Evolutionary conservation across 2,329 filamentous ascomycete genomes (phyloP).

Genomic region (Cercospora sesami): DNA sequence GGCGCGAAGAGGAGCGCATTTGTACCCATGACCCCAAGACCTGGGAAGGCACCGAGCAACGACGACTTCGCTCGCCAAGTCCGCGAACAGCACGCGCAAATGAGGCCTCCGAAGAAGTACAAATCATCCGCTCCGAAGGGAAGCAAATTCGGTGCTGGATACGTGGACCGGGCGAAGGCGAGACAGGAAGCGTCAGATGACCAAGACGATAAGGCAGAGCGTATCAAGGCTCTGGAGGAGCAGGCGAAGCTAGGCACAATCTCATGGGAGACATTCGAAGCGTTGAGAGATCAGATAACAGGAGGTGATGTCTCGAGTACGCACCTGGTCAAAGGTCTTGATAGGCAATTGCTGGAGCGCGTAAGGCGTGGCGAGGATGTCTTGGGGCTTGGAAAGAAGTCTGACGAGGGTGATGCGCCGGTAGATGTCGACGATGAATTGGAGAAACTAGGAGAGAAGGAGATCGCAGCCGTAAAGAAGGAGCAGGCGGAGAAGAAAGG

Average conservation of each 20-base stretch:
- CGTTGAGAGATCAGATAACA: constrained; percentile 70
- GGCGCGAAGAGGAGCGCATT: constrained; percentile 38
- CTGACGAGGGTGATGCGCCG: constrained; percentile 29
- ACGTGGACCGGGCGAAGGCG: constrained; percentile 74
- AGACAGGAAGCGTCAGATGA: constrained; percentile 55
- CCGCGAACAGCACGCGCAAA: constrained; percentile 64
- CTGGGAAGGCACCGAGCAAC: constrained; percentile 55
- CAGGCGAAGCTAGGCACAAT: constrained; percentile 81
- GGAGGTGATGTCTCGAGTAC: constrained; percentile 79
- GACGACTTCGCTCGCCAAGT: constrained; percentile 81
- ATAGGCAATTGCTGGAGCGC: constrained; percentile 75
- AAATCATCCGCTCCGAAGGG: constrained; percentile 78
- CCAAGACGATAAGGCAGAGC: constrained; percentile 58
- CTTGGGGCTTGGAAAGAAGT: constrained; percentile 42
- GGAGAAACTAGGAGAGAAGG: constrained; percentile 61
- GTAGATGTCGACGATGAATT: constrained; percentile 48
- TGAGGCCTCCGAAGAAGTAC: constrained; percentile 64
- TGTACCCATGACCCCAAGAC: constrained; percentile 91
- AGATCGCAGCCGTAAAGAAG: constrained; percentile 67
- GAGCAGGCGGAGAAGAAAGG: constrained; percentile 57
- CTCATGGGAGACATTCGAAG: constrained; percentile 75
- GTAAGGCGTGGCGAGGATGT: constrained; percentile 66
- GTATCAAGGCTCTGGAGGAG: constrained; percentile 78
- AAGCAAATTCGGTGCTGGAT: constrained; percentile 74
- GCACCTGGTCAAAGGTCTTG: constrained; percentile 87